phyloP scores from a whole-genome alignment of 495 filamentous ascomycete species.

The Trichoderma parareesei region DNA sequence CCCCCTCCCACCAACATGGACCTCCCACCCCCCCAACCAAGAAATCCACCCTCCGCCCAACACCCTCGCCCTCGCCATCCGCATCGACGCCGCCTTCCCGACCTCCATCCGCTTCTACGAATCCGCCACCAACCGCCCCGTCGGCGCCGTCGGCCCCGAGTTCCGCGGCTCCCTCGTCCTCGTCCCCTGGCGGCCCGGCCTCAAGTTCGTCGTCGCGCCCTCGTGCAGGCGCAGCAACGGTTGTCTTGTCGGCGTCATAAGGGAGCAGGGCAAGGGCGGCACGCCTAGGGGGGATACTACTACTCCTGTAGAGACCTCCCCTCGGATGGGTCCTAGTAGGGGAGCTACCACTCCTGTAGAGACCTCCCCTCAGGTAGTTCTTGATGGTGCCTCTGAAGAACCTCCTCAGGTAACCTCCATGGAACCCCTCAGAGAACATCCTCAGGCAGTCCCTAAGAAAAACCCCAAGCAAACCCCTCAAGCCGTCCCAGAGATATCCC shows the following conservation, averaged over 20 bases:
- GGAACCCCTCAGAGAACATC: too few relatives aligned
- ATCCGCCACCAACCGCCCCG: background rate
- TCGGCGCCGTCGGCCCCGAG: slow-evolving; percentile 1
- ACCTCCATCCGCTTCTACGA: background rate
- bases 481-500: too few relatives aligned
- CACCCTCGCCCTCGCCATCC: slow-evolving; percentile 8
- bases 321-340: too few relatives aligned
- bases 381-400: too few relatives aligned
- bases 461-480: too few relatives aligned
- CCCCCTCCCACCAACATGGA: background rate
- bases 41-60: background rate
- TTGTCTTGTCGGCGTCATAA: background rate
- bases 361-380: too few relatives aligned
- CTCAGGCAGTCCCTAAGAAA: too few relatives aligned
- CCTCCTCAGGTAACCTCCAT: too few relatives aligned
- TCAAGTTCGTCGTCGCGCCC: background rate
- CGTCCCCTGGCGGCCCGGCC: slow-evolving; percentile 1
- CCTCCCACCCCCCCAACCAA: slow-evolving; percentile 2
- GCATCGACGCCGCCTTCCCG: background rate
- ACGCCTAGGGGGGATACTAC: background rate
- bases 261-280: background rate
- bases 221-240: background rate
- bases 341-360: too few relatives aligned
- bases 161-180: slow-evolving; percentile 4
- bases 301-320: background rate